These are phyloP conservation scores for Beauveria brongniartii DNA, from an alignment of 2,329 filamentous ascomycete genomes.

Conservation along the genomic window DNA sequence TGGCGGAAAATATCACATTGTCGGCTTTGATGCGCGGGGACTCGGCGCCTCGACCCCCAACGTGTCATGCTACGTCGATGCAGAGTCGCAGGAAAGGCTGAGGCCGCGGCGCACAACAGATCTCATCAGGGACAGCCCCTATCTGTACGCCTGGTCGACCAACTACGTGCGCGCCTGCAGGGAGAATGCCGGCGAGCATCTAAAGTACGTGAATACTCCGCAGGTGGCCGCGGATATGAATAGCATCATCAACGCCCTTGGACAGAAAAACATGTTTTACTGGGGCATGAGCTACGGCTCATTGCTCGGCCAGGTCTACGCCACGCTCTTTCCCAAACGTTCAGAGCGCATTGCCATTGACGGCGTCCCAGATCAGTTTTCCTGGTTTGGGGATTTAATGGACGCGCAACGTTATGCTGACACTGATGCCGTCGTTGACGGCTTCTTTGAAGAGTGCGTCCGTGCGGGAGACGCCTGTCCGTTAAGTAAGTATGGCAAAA, in stretches of 20 bases:
- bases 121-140: constrained; percentile 25
- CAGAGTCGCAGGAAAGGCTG: constrained; percentile 22
- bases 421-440: not conserved
- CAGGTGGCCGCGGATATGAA: constrained; percentile 46
- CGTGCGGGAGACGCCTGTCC: not conserved
- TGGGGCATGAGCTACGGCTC: constrained; percentile 36
- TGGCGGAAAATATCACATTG: constrained; percentile 37
- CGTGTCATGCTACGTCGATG: constrained; percentile 32
- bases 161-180: constrained; percentile 33
- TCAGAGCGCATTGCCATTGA: constrained; percentile 16
- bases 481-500: not conserved
- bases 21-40: constrained; percentile 41
- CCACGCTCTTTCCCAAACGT: constrained; percentile 19
- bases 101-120: constrained; percentile 19
- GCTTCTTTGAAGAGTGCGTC: constrained; percentile 9
- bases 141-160: constrained; percentile 32
- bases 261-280: constrained; percentile 25
- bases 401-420: not conserved
- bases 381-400: not conserved
- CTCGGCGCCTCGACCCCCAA: constrained; percentile 23
- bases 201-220: constrained; percentile 38
- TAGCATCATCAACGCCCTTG: constrained; percentile 34
- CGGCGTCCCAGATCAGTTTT: constrained; percentile 13
- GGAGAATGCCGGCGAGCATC: constrained; percentile 37
- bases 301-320: constrained; percentile 23